Evolutionary conservation across 2,329 filamentous ascomycete species (phyloP), one percentile per base, ranked within the genome.

Genomic region (Dothidotthia symphoricarpi): DNA sequence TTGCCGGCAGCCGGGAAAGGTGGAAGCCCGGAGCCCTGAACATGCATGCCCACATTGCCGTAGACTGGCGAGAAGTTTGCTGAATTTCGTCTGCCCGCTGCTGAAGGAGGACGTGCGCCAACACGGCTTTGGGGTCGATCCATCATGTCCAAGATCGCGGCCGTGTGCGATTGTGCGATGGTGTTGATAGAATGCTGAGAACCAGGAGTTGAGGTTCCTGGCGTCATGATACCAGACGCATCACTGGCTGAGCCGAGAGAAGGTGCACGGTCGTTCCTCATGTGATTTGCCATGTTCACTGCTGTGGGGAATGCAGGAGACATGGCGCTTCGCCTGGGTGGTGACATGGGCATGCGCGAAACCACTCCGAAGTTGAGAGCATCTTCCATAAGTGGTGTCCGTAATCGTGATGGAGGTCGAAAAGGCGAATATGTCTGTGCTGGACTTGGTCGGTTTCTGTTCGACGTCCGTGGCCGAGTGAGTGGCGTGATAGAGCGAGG

Each of bases 401-500:
- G 58, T 24, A 66, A 40, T 35, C 66, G 55, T 8, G 59, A 37
- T 28, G 62, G 63, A 26, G 63, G 54, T 26, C 57, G 44, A 35
- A 66, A 63, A 3, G 63, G 65, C 6, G 65, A 66, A 33, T 60
- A 66, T 11, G 55, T 50, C 34, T 58, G 57, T 31, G 62, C 61
- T 19, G 64, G 62, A 34, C 61, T 66, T 30, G 58, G 57, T 26
- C 67, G 53, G 39, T 68, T 68, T 19, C 67, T 45, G 34, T 68
- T 69, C 19, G 63, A 52, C 7, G 67, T 69, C 16, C 66, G 51
- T 28, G 67, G 66, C 17, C 67, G 63, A 32, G 59, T 53, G 34
- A 69, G 51, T 12, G 67, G 67, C 12, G 67, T 69, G 10, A 59
- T 64, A 14, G 63, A 59, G 19, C 66, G 62, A 34, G 61, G 50